Conservation (phyloP, 75 land plant genomes). For the Adiantum capillusveneris region DNA sequence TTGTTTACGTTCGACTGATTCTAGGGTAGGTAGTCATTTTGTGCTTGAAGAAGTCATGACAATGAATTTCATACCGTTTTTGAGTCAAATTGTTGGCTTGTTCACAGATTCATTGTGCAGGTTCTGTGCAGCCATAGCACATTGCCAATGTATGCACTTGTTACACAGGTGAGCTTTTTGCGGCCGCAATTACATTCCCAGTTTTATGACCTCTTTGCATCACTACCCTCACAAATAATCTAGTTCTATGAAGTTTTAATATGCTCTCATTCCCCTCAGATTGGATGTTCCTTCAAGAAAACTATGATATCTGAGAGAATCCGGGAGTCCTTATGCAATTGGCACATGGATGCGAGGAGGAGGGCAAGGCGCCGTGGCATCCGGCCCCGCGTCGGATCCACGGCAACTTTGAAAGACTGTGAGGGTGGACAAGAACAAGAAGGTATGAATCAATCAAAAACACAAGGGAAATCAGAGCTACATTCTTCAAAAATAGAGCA, state of each 20-base stretch:
- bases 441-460: too few relatives aligned
- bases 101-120: constrained; percentile 15
- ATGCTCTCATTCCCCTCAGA: neutral
- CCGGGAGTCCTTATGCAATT: constrained; percentile 10
- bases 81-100: neutral
- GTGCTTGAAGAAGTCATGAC: neutral
- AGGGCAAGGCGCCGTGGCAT: neutral
- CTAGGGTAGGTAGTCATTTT: constrained; percentile 9
- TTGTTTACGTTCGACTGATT: constrained; percentile 7
- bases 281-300: constrained; percentile 19
- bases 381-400: too few relatives aligned
- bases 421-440: too few relatives aligned
- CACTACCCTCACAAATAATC: too few relatives aligned
- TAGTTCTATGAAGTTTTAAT: neutral
- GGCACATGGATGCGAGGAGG: constrained; percentile 21
- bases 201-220: too few relatives aligned
- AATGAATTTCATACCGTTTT: neutral
- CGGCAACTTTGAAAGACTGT: too few relatives aligned
- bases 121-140: constrained; percentile 21
- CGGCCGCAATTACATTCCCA: too few relatives aligned
- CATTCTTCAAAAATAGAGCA: too few relatives aligned
- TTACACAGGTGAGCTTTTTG: constrained; percentile 15
- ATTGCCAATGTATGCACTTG: constrained; percentile 23
- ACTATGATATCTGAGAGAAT: constrained; percentile 13
- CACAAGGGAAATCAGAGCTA: too few relatives aligned